Conservation (phyloP, 768 basidiomycete species). For the Sporobolomyces phaffii region DNA sequence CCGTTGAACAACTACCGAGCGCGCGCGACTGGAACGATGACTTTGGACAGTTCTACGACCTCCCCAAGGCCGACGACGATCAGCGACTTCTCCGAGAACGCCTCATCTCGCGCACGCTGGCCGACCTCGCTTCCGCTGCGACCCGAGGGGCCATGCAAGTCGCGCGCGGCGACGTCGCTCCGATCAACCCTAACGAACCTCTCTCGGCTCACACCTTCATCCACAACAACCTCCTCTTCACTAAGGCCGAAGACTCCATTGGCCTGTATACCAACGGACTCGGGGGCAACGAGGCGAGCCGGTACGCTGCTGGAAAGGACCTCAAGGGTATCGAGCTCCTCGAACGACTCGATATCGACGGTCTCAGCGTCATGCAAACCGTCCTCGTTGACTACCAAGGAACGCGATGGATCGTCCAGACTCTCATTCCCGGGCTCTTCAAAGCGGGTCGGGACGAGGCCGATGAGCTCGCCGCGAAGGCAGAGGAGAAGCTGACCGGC, state of each 20-base stretch:
- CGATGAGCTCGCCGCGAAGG: slow-evolving; percentile 26
- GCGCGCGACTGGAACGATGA: slow-evolving; percentile 53
- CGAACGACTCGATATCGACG: slow-evolving; percentile 49
- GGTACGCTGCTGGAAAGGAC: slow-evolving; percentile 50
- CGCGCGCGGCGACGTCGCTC: slow-evolving; percentile 48
- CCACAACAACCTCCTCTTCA: slow-evolving; percentile 51
- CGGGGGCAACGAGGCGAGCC: slow-evolving; percentile 50
- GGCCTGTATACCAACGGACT: slow-evolving; percentile 47
- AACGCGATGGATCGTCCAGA: slow-evolving; percentile 51
- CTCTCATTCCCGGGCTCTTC: slow-evolving; percentile 51
- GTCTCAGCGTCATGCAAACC: slow-evolving; percentile 44
- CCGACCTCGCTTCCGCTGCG: slow-evolving; percentile 49
- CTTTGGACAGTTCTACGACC: slow-evolving; percentile 48
- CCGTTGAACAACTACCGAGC: slow-evolving; percentile 47
- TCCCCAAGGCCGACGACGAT: slow-evolving; percentile 45
- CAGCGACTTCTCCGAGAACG: slow-evolving; percentile 49
- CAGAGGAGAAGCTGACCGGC: slow-evolving; percentile 31
- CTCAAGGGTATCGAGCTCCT: slow-evolving; percentile 48
- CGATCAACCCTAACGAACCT: slow-evolving; percentile 50
- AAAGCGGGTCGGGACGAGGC: slow-evolving; percentile 42
- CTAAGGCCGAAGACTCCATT: slow-evolving; percentile 49
- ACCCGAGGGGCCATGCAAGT: slow-evolving; percentile 47
- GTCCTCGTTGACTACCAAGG: slow-evolving; percentile 51
- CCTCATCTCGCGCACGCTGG: slow-evolving; percentile 47
- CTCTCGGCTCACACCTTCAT: slow-evolving; percentile 48